phyloP scores from a whole-genome alignment of 2,329 filamentous ascomycete species.

The Diaporthe caulivora region DNA sequence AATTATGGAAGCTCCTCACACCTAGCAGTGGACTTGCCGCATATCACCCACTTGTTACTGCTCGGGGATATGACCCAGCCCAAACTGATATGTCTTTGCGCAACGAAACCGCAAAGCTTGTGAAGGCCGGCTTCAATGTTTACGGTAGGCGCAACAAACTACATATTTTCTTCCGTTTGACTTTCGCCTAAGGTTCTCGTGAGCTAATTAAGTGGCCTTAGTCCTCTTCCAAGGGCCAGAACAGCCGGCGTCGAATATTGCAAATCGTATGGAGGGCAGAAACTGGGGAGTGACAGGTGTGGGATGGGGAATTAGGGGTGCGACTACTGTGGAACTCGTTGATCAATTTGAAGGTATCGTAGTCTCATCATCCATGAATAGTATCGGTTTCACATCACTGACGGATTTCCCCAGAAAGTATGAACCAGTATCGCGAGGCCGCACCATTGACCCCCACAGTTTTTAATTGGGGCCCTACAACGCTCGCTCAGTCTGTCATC shows the following conservation, averaged over 20 bases:
- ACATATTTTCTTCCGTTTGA: rapidly evolving
- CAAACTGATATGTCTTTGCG: neutral
- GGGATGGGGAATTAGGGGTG: constrained; percentile 1
- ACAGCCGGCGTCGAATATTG: constrained; percentile 2
- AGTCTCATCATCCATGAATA: no score
- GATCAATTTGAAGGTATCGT: neutral
- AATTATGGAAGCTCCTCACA: neutral
- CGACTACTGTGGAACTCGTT: neutral
- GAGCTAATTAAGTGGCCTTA: neutral
- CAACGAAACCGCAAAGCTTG: constrained; percentile 2
- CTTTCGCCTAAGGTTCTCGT: neutral
- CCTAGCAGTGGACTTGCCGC: neutral
- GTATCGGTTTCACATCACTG: neutral
- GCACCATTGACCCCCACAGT: constrained; percentile 1
- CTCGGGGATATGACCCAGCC: neutral
- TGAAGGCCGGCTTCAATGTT: constrained; percentile 7
- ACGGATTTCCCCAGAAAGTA: neutral
- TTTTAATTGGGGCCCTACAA: constrained; percentile 9
- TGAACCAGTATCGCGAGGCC: constrained; percentile 5
- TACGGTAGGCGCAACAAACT: neutral
- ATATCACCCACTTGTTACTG: neutral
- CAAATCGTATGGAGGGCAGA: constrained; percentile 9
- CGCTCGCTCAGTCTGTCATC: constrained; percentile 8
- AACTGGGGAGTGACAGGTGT: constrained; percentile 6
- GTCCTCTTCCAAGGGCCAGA: constrained; percentile 14